Conservation (phyloP, 148 eudicot genomes). For the Pharnaceum exiguum region DNA sequence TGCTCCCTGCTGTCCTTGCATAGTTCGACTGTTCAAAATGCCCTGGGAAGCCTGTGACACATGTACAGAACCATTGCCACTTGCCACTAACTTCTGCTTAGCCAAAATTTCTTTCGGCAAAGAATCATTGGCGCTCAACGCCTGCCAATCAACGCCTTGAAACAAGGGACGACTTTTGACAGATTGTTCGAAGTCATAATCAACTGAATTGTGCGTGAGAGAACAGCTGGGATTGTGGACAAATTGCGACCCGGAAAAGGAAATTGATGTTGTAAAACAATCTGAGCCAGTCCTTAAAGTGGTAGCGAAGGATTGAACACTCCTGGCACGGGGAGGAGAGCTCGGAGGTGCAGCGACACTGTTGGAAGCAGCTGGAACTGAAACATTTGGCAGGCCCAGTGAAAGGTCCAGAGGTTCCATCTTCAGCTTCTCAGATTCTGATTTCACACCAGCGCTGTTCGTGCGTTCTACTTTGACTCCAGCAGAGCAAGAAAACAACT, state of each 20-base stretch:
- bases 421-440: conserved; percentile 54
- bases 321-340: conserved; percentile 80
- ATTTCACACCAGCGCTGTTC: conserved; percentile 26
- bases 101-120: conserved; percentile 45
- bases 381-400: conserved; percentile 81
- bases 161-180: conserved; percentile 86
- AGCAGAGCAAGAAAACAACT: conserved; percentile 59
- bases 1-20: conserved; percentile 36
- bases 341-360: conserved; percentile 52
- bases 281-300: conserved; percentile 76
- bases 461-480: conserved; percentile 47
- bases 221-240: conserved; percentile 89
- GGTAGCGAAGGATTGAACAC: conserved; percentile 78
- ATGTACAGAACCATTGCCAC: conserved; percentile 46
- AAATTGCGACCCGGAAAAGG: conserved; percentile 90
- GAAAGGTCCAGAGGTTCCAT: conserved; percentile 83
- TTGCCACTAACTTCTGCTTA: conserved; percentile 33
- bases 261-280: conserved; percentile 74
- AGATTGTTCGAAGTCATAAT: conserved; percentile 70
- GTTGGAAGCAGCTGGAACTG: conserved; percentile 52
- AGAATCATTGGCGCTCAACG: conserved; percentile 46
- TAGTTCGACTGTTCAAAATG: conserved; percentile 40
- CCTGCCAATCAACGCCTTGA: conserved; percentile 85
- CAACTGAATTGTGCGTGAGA: conserved; percentile 58
- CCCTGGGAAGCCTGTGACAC: conserved; percentile 47